Percentiles rank a stretch among this genome's conserved stretches.
These are phyloP conservation scores for Alopecurus myosuroides DNA, from an alignment of 176 grass and related monocot genomes.

Conservation along the genomic window DNA sequence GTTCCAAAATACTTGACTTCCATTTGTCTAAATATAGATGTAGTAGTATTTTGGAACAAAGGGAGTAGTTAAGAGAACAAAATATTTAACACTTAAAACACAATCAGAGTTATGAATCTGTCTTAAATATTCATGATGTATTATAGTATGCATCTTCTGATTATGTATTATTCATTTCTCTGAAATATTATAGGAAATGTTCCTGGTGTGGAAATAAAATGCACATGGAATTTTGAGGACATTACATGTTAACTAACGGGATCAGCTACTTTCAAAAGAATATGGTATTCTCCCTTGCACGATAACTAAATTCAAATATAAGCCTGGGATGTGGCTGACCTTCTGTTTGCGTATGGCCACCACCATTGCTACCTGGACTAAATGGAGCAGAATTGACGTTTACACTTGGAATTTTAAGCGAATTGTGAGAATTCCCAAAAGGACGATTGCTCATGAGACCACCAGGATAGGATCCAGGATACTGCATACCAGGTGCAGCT, in stretches of 20 bases:
- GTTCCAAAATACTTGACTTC: no score
- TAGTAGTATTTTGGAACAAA: no score
- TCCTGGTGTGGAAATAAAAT: background rate
- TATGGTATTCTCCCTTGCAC: background rate
- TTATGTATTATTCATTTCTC: background rate
- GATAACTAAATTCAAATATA: background rate
- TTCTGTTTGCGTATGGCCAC: constrained; percentile 61
- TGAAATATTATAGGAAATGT: background rate
- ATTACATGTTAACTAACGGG: constrained; percentile 1
- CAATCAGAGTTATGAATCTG: background rate
- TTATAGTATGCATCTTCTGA: background rate
- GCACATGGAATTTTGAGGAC: background rate
- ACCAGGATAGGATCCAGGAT: constrained; percentile 55
- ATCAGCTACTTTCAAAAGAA: background rate
- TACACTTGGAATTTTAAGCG: constrained; percentile 37
- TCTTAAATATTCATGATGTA: background rate
- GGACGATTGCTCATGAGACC: constrained; percentile 39
- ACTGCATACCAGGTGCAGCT: constrained; percentile 56
- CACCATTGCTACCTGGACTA: constrained; percentile 39
- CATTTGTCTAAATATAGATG: no score
- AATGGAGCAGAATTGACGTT: constrained; percentile 36
- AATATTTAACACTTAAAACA: background rate
- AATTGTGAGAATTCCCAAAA: constrained; percentile 52
- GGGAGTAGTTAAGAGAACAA: background rate
- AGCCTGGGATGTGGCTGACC: constrained; percentile 33